These are phyloP conservation scores for Fraxinus floribunda DNA, from an alignment of 305 asterid species.

Conservation along the genomic window DNA sequence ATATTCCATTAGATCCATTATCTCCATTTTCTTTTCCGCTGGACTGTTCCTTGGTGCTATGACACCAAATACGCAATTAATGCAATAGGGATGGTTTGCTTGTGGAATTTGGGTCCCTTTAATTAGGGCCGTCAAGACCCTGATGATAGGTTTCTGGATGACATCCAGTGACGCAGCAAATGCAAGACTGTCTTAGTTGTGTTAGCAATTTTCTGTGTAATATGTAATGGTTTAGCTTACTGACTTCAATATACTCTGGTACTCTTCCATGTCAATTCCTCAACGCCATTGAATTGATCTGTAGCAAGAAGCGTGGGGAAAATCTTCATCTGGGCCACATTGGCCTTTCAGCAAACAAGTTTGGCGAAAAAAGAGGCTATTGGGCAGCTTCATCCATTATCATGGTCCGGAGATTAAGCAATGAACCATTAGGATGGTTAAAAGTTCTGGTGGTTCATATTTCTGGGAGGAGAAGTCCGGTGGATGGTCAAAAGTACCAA, in stretches of 20 bases:
- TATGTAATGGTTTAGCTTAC: constrained; percentile 56
- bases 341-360: constrained; percentile 79
- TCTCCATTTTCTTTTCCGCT: constrained; percentile 58
- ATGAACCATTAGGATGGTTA: constrained; percentile 47
- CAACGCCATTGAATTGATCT: constrained; percentile 44
- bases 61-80: constrained; percentile 79
- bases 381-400: constrained; percentile 64
- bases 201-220: constrained; percentile 59
- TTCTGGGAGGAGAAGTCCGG: neutral
- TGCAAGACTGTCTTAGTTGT: constrained; percentile 59
- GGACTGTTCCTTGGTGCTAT: constrained; percentile 74
- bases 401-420: constrained; percentile 84
- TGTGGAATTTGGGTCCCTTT: constrained; percentile 44
- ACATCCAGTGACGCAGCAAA: constrained; percentile 74
- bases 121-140: constrained; percentile 57
- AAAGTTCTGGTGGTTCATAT: neutral
- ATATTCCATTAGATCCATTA: constrained; percentile 68
- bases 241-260: constrained; percentile 41
- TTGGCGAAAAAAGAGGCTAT: constrained; percentile 67
- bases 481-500: neutral
- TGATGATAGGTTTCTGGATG: constrained; percentile 77
- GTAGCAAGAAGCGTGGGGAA: constrained; percentile 66
- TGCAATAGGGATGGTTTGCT: constrained; percentile 58
- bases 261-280: constrained; percentile 86
- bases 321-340: constrained; percentile 53